These are phyloP conservation scores for Ceratobasidium sp. DNA, from an alignment of 1,284 basidiomycete species.

Conservation along the genomic window DNA sequence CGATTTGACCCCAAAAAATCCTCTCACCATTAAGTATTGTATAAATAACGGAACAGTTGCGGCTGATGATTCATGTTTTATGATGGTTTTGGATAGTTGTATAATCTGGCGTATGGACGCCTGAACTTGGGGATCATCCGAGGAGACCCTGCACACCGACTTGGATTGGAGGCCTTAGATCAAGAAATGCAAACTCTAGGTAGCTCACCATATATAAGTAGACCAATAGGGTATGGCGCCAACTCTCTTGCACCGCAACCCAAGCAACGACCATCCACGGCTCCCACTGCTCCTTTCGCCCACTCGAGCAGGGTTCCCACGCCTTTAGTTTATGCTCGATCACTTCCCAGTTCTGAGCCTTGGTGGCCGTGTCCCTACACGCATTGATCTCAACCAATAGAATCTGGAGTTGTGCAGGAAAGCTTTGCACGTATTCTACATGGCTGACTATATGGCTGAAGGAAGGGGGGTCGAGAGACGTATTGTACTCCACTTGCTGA, in stretches of 20 bases:
- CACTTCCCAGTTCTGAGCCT: not conserved
- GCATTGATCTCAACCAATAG: conserved; percentile 11
- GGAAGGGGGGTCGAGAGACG: not conserved
- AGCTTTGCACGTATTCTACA: conserved; percentile 4
- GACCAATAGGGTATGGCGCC: conserved; percentile 10
- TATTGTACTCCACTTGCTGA: conserved; percentile 16
- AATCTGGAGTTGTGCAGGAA: not conserved
- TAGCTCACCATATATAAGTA: conserved; percentile 19
- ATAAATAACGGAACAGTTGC: not conserved
- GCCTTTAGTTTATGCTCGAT: not conserved
- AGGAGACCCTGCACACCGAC: not conserved
- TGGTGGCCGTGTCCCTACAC: not conserved
- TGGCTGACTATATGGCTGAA: conserved; percentile 2
- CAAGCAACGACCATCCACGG: conserved; percentile 3
- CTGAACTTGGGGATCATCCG: not conserved
- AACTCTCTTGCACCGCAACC: conserved; percentile 14
- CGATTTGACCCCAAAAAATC: not conserved
- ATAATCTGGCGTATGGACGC: conserved; percentile 2
- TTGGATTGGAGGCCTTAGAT: not conserved
- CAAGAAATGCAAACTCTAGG: not conserved
- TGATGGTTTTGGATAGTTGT: conserved; percentile 3
- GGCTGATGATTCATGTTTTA: not conserved
- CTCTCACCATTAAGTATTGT: conserved; percentile 15
- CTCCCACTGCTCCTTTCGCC: not conserved
- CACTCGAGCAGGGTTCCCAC: not conserved